Evolutionary conservation across 2,329 filamentous ascomycete genomes (phyloP).

Genomic region (Talaromyces sp.): DNA sequence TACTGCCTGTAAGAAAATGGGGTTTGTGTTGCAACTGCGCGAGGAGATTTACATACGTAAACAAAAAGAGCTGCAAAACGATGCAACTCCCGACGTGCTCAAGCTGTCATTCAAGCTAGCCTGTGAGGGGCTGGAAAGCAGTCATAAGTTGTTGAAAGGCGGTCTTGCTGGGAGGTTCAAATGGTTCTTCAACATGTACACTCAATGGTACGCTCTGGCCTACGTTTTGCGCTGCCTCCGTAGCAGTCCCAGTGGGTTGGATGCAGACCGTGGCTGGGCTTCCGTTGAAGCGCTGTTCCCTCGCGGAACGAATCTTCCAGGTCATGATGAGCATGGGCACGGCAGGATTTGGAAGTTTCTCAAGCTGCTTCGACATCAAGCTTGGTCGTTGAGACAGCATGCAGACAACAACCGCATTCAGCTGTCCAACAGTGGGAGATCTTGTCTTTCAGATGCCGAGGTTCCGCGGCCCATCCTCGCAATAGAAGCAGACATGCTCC

Average conservation of each 20-base stretch:
- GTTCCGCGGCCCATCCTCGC: neutral
- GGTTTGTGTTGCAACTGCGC: conserved; percentile 13
- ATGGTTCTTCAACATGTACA: conserved; percentile 16
- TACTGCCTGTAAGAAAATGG: conserved; percentile 13
- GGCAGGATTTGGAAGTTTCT: conserved; percentile 12
- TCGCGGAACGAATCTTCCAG: conserved; percentile 5
- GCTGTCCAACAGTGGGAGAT: neutral
- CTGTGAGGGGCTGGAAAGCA: conserved; percentile 13
- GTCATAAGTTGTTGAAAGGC: conserved; percentile 8
- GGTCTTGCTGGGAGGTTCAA: conserved; percentile 11
- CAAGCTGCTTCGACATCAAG: conserved; percentile 11
- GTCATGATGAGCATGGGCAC: conserved; percentile 9
- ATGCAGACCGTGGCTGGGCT: conserved; percentile 13
- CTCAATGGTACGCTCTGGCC: conserved; percentile 17
- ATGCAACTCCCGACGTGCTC: conserved; percentile 7
- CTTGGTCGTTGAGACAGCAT: conserved; percentile 7
- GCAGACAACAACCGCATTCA: neutral
- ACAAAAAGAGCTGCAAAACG: neutral
- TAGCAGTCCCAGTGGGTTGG: conserved; percentile 6
- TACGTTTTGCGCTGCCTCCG: conserved; percentile 16
- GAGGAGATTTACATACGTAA: conserved; percentile 12
- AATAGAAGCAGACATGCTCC: neutral
- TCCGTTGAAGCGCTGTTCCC: conserved; percentile 14
- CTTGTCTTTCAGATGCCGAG: neutral
- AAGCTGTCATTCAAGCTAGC: conserved; percentile 14